These are phyloP conservation scores for Aegilops umbellulata DNA, from an alignment of 176 grass and related monocot species.

Conservation along the genomic window DNA sequence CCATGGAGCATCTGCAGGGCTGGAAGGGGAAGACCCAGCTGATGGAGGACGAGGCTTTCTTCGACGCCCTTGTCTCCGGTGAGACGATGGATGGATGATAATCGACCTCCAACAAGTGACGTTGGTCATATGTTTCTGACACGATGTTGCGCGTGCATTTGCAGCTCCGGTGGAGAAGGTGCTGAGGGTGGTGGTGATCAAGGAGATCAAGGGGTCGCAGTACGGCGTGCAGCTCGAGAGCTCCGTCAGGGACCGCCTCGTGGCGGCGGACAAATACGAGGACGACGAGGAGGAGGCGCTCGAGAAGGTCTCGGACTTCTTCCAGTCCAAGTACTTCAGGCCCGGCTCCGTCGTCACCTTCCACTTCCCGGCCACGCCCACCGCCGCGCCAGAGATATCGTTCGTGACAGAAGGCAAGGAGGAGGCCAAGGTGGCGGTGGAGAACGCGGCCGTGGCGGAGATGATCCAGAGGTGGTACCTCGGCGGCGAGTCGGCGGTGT, in stretches of 20 bases:
- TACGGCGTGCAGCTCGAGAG: constrained; percentile 95
- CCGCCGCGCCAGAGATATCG: constrained; percentile 43
- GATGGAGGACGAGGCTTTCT: constrained; percentile 54
- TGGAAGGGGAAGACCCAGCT: constrained; percentile 69
- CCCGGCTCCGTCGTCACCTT: constrained; percentile 59
- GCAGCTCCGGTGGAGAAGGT: constrained; percentile 73
- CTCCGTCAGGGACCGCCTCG: constrained; percentile 66
- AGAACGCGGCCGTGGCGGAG: constrained; percentile 51
- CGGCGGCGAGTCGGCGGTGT: constrained; percentile 56
- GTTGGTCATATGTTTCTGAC: neutral
- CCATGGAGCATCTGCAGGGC: constrained; percentile 24
- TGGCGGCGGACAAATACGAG: constrained; percentile 54
- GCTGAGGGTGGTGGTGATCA: constrained; percentile 74
- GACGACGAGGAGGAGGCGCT: constrained; percentile 78
- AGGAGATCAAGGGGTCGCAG: constrained; percentile 90
- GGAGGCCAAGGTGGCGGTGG: constrained; percentile 48
- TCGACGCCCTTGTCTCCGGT: constrained; percentile 56
- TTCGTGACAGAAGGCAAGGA: constrained; percentile 68
- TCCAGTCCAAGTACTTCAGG: constrained; percentile 82
- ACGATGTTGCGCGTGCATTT: neutral
- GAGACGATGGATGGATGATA: neutral
- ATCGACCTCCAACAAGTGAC: no score
- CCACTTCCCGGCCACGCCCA: constrained; percentile 29
- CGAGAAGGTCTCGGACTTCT: constrained; percentile 63
- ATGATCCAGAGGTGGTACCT: constrained; percentile 90